phyloP scores from a whole-genome alignment of 768 basidiomycete genomes.

The Collybia nuda region DNA sequence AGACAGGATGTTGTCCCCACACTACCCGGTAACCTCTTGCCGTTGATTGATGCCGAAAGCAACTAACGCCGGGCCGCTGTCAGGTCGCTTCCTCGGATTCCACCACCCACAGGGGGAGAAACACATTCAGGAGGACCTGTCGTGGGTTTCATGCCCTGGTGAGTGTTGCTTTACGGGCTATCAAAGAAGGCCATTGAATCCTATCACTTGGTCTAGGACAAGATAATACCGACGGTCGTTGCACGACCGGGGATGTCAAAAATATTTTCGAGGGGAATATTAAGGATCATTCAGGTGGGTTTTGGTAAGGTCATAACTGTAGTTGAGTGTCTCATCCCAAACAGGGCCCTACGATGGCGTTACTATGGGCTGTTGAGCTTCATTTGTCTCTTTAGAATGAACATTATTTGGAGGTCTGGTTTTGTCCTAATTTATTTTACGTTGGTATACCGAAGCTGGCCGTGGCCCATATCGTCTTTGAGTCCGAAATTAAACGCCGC shows the following conservation, averaged over 20 bases:
- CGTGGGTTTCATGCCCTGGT: slow-evolving; percentile 29
- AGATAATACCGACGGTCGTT: slow-evolving; percentile 22
- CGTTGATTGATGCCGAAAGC: neutral
- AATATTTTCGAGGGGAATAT: slow-evolving; percentile 20
- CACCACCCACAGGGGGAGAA: slow-evolving; percentile 40
- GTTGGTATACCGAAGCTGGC: too few species aligned
- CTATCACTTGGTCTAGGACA: slow-evolving; percentile 2
- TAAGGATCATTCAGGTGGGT: slow-evolving; percentile 22
- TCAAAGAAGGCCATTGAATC: neutral
- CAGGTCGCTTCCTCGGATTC: slow-evolving; percentile 35
- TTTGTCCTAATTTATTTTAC: neutral
- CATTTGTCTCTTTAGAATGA: too few species aligned
- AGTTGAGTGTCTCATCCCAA: neutral
- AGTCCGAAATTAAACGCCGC: too few species aligned
- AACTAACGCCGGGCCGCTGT: neutral
- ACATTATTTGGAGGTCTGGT: too few species aligned
- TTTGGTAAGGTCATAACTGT: neutral
- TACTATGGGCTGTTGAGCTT: slow-evolving; percentile 10
- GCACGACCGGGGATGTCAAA: slow-evolving; percentile 20
- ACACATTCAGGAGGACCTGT: slow-evolving; percentile 31
- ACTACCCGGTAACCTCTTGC: slow-evolving; percentile 23
- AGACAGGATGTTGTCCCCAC: slow-evolving; percentile 21
- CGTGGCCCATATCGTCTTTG: too few species aligned
- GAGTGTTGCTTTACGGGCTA: neutral
- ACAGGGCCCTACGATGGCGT: slow-evolving; percentile 18